Evolutionary conservation across 2,329 filamentous ascomycete genomes (phyloP).

Genomic region (Emydomyces testavorans): DNA sequence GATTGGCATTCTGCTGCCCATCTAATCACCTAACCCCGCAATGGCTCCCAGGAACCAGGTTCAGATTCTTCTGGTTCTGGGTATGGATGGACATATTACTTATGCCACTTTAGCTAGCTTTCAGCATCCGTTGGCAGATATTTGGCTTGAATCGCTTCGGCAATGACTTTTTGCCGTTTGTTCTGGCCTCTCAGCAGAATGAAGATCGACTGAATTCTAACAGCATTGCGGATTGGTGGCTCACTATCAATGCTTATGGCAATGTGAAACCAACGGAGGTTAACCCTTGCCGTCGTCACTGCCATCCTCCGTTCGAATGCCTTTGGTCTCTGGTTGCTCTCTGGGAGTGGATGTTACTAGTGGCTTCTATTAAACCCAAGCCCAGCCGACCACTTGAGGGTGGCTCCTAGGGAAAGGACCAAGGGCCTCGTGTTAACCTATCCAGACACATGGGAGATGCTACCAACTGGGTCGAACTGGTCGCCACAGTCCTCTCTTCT

Average conservation of each 20-base stretch:
- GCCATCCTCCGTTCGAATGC: neutral
- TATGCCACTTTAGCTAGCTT: too few relatives aligned
- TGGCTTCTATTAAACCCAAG: neutral
- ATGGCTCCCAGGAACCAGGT: neutral
- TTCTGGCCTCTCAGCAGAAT: neutral
- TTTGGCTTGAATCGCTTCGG: neutral
- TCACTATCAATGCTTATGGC: neutral
- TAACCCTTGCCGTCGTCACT: neutral
- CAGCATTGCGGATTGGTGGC: neutral
- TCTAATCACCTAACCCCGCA: neutral
- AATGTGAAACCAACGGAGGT: conserved; percentile 1
- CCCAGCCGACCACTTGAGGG: neutral
- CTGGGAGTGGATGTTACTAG: neutral
- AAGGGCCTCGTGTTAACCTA: neutral
- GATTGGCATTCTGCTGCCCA: neutral
- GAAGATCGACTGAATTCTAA: neutral
- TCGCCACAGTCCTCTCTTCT: neutral
- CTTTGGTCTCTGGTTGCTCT: neutral
- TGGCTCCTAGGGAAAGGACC: neutral
- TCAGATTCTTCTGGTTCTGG: neutral
- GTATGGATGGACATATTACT: too few relatives aligned
- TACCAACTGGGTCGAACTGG: neutral
- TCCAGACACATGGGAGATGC: conserved; percentile 1
- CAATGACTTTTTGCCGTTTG: neutral
- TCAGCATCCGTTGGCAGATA: too few relatives aligned